Conservation (phyloP, 129 eudicot species). For the Pulicaria dysenterica region DNA sequence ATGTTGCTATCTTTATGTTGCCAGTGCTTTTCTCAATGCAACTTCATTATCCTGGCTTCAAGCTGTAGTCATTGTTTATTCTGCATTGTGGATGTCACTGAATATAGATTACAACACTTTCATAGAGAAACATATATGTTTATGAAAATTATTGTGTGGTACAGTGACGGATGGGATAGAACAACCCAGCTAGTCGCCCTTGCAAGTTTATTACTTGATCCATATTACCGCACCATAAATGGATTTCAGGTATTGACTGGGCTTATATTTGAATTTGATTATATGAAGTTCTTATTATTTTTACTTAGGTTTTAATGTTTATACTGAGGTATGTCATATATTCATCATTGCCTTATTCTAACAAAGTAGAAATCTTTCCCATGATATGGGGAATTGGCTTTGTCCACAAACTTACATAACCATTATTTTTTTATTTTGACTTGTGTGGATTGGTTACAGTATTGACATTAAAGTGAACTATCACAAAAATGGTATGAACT, state of each 20-base stretch:
- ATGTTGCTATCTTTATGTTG: slow-evolving; percentile 11
- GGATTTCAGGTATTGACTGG: slow-evolving; percentile 81
- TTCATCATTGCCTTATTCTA: too few species aligned
- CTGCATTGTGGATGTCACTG: not conserved
- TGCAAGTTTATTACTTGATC: slow-evolving; percentile 94
- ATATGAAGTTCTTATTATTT: not conserved
- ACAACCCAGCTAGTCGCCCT: slow-evolving; percentile 90
- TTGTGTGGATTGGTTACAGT: too few species aligned
- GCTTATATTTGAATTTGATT: slow-evolving; percentile 4
- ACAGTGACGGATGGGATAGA: slow-evolving; percentile 99
- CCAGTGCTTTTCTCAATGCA: slow-evolving; percentile 8
- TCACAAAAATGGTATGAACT: too few species aligned
- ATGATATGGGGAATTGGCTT: too few species aligned
- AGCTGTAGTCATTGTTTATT: slow-evolving; percentile 10
- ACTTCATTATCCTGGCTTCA: slow-evolving; percentile 3
- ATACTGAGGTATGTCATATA: too few species aligned
- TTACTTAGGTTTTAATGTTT: too few species aligned
- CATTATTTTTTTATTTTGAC: too few species aligned
- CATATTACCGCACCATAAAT: slow-evolving; percentile 87
- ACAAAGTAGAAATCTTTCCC: too few species aligned
- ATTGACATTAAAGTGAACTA: too few species aligned
- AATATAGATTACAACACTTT: not conserved
- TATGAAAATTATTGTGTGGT: slow-evolving; percentile 18
- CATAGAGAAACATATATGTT: not conserved
- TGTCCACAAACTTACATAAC: too few species aligned